Evolutionary conservation across 2,329 filamentous ascomycete species (phyloP), one percentile per base, ranked within the genome.

Genomic region (Metarhizium anisopliae): DNA sequence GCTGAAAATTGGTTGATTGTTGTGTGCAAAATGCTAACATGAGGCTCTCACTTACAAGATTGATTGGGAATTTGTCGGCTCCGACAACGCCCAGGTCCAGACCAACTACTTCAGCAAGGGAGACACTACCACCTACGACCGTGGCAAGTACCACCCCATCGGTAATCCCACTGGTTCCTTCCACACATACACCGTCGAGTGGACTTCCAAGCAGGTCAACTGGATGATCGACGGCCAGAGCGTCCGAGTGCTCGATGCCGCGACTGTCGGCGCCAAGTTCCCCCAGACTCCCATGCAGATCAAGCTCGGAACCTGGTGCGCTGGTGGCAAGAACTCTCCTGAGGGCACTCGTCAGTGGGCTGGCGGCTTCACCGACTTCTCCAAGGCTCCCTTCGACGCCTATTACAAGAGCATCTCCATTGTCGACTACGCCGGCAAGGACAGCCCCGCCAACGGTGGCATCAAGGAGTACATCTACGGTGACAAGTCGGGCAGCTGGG

Each of bases 41-140:
- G 18, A 20, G 11, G 1, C 13, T 25, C 20, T 10, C 7, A 2
- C 0, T 10, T 6, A 2, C 0, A 32, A 94, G 73, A 90, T 94
- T 59, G 89, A 93, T 66, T 90, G 86, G 82, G 89, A 94, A 68
- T 92, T 86, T 84, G 76, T 94, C 29, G 89, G 90, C 51, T 84
- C 82, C 50, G 78, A 85, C 60, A 71, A 79, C 54, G 70, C 72
- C n/a, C 75, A 90, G 62, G 88, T 90, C 3, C 90, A 95, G 70
- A 85, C 81, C 63, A 95, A 96, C 73, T 95, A 93, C 75, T 89
- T 87, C 72, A 82, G 83, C 74, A 88, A 90, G 76, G 87, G 86
- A 57, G 75, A 89, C 72, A 84, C 80, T 52, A 79, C 79, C 13
- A 80, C 80, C 56, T 90, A 84, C 71, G 83, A 90, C 72, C 85